Evolutionary conservation across 495 filamentous ascomycete genomes (phyloP), one percentile per base, ranked within the genome.

Genomic region (Tuber calosporum): DNA sequence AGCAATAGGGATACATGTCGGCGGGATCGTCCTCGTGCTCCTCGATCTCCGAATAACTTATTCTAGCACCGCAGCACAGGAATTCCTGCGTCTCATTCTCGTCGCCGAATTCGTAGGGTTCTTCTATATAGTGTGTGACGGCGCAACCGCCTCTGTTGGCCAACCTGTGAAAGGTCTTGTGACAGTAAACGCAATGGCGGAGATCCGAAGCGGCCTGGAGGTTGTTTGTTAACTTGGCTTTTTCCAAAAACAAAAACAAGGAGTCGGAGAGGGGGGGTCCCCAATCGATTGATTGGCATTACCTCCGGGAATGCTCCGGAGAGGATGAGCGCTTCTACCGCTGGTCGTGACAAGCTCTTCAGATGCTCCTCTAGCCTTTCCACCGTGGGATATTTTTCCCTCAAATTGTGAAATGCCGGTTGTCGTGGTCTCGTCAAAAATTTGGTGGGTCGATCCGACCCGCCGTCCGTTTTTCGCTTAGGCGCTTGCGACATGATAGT

Each of bases 291-390:
- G n/a, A 26, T 58, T 9, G 22, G n/a, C n/a, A 58, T 58, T 75
- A 75, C 74, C 74, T 75, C 74, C 4, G 45, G 70, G 70, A 75
- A 75, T 66, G 70, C 74, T 34, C 74, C 70, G 22, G 36, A 69
- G 3, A 69, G 38, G 38, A 75, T 75, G 20, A 75, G 38, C 1
- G 70, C 70, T 26, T 73, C 53, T 4, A 75, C 70, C 19, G 70
- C 36, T 2, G 70, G 39, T 0, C 13, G 53, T 6, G 71, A 70
- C 5, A 73, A 71, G 20, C 66, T 34, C 20, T 73, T 67, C 9
- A 75, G 58, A n/a, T 75, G 43, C n/a, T 53, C 43, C 42, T 75
- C 70, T 1, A 75, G 26, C 38, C n/a, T 73, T 45, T 69, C 66
- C 30, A 72, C 36, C 38, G 66, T 75, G 0, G 19, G 26, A 36